Base-by-base conservation (phyloP, 108 stramenopile species). In the Asterionellopsis glacialis region DNA sequence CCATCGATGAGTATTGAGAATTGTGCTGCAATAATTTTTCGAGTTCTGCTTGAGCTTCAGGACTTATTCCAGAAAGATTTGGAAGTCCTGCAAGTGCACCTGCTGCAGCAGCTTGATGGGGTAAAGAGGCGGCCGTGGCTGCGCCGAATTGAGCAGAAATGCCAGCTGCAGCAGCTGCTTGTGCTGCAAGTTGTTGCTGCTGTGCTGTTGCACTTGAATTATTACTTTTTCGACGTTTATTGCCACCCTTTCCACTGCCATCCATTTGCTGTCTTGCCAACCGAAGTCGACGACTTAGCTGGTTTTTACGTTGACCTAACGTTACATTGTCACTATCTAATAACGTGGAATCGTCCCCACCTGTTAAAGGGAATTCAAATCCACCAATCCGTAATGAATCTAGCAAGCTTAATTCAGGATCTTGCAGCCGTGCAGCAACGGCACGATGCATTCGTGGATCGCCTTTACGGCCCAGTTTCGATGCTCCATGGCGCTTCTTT, bases 291-390 rank as follows among this genome's bases (percentile, higher is more conserved):
- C 90, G 68, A 41, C 75, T 70, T 44, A 92, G 59, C 57, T 92
- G 90, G 61, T 92, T 92, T 61, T 88, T 92, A 23, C 90, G 65
- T 55, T 92, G 90, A 19, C 79, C 80, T 11, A 92, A 70, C 22
- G 79, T 86, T 11, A 92, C 81, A 39, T 79, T 73, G 42, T 92
- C 85, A 0, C 65, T 41, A 62, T 91, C 90, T 1, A 79, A 42
- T 28, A 72, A 52, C 10, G 63, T 63, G 0, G 82, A 51, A 45
- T 80, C 83, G 9, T 77, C 74, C 44, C 24, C 53, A 1, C 25
- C 25, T 1, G 41, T 9, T n/a, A 45, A 18, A 11, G 80, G 72
- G 58, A 87, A 88, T 14, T 74, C 69, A 59, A 92, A 92, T 18
- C 90, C 90, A 58, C 90, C 90, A 19, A 61, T 57, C 26, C 64